Base-by-base conservation (phyloP, 768 basidiomycete species). In the Collybia sordida region DNA sequence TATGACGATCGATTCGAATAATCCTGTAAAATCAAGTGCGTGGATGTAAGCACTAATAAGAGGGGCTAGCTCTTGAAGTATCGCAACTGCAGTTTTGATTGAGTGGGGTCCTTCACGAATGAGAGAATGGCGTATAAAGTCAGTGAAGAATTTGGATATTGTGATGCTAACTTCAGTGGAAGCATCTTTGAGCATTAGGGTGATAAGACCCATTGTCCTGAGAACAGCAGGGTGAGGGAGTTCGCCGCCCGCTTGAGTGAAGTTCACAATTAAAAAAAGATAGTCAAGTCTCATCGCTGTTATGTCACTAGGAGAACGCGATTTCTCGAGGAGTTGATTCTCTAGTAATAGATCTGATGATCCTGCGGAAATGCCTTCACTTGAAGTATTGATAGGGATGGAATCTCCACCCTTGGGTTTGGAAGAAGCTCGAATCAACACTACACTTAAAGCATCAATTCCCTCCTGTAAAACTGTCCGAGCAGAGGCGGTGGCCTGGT, bases 261-360 rank as follows among this genome's bases (percentile, higher is more conserved):
- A 83, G 3, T 71, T 72, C 17, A 72, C 63, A 4, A 86, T 72
- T 18, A 86, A 64, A 3, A 69, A 69, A 4, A 90, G 72, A 62
- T 81, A 90, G 54, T 90, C 86, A 41, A 82, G 59, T 18, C 84
- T 74, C 81, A 91, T 86, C 6, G 70, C 65, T 18, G 67, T 64
- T 6, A 80, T 59, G 59, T 87, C 79, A 58, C 83, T 82, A 1
- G 82, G 73, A 4, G 69, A 56, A 51, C 74, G 74, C 7, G 77
- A 71, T 40, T 76, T 77, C 42, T 73, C 72, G 24, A 73, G 61
- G 15, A 66, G 59, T 17, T 66, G 61, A 28, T 64, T 66, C 36
- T 74, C 75, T 15, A 70, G 49, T 34, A 66, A 52, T 3, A 50
- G 27, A 12, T 68, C 67, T 0, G 64, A 42, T 3, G 61, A 35